A percentile compares a stretch with the other conserved stretches of the same genome.
phyloP scores from a whole-genome alignment of 345 rosid species.

The Moringa oleifera region DNA sequence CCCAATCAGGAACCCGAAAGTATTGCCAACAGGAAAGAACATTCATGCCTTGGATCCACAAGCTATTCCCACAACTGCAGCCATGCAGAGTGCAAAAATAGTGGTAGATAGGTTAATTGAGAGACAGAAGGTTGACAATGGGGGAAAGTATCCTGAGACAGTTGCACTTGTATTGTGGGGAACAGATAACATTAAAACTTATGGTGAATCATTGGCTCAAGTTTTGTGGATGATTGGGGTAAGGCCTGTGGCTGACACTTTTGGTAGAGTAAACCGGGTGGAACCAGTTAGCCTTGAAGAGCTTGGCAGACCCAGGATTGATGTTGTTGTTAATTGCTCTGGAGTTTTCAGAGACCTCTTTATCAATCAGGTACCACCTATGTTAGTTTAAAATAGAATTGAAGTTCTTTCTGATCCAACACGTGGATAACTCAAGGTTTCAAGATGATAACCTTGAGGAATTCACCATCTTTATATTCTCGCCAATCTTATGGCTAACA shows the following conservation, averaged over 20 bases:
- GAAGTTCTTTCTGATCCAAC: no score
- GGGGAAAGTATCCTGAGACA: slow-evolving; percentile 91
- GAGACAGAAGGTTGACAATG: slow-evolving; percentile 84
- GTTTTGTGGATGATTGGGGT: slow-evolving; percentile 99
- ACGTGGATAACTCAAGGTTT: no score
- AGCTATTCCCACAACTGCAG: slow-evolving; percentile 94
- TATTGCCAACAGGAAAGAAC: slow-evolving; percentile 96
- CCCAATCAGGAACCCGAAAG: slow-evolving; percentile 96
- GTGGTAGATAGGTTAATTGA: slow-evolving; percentile 88
- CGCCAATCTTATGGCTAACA: no score
- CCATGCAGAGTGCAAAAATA: slow-evolving; percentile 90
- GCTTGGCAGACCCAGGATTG: slow-evolving; percentile 97
- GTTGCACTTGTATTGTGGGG: slow-evolving; percentile 97
- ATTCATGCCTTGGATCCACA: slow-evolving; percentile 98
- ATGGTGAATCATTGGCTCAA: slow-evolving; percentile 94
- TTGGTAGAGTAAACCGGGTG: slow-evolving; percentile 91
- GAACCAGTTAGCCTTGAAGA: slow-evolving; percentile 91
- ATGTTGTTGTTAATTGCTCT: slow-evolving; percentile 96
- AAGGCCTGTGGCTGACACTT: slow-evolving; percentile 76
- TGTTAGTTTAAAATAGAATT: no score
- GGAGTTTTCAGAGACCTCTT: slow-evolving; percentile 98
- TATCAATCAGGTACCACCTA: slow-evolving; percentile 71
- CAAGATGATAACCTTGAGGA: no score
- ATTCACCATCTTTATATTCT: no score
- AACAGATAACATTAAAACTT: slow-evolving; percentile 95